These are phyloP conservation scores for Colletotrichum falcatum DNA, from an alignment of 2,329 filamentous ascomycete genomes.

Conservation along the genomic window DNA sequence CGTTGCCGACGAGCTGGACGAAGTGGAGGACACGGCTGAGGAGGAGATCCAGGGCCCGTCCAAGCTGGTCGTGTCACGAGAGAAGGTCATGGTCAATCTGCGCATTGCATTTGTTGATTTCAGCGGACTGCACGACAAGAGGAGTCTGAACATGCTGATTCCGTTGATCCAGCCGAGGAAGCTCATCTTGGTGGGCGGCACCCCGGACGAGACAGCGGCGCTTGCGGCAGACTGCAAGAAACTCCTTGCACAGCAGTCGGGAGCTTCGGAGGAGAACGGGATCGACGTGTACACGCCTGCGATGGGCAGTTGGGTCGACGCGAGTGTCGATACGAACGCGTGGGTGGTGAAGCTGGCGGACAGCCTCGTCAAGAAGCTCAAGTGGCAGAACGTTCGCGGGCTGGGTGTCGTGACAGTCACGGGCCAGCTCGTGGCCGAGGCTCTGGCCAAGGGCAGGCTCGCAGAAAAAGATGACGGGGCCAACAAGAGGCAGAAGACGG, in stretches of 20 bases:
- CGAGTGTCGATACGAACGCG: constrained; percentile 96
- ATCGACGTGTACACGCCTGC: constrained; percentile 85
- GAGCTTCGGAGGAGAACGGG: constrained; percentile 59
- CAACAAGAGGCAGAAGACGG: constrained; percentile 64
- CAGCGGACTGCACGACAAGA: constrained; percentile 90
- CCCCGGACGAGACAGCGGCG: constrained; percentile 79
- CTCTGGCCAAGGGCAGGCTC: constrained; percentile 57
- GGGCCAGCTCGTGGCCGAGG: constrained; percentile 67
- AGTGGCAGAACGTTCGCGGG: constrained; percentile 94
- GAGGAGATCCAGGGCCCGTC: constrained; percentile 73
- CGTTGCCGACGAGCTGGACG: constrained; percentile 68
- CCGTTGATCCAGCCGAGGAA: constrained; percentile 95
- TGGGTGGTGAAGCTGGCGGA: constrained; percentile 95
- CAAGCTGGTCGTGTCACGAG: constrained; percentile 76
- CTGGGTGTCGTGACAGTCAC: constrained; percentile 94
- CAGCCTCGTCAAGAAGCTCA: constrained; percentile 84
- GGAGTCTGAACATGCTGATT: constrained; percentile 93
- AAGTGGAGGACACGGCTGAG: constrained; percentile 64
- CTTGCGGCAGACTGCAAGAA: constrained; percentile 85
- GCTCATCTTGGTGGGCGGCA: constrained; percentile 89
- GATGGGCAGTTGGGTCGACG: constrained; percentile 81
- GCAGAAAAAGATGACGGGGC: constrained; percentile 55
- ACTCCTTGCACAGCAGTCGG: constrained; percentile 63
- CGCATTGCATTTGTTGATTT: constrained; percentile 92
- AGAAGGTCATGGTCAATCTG: constrained; percentile 75